A percentile compares a stretch with the other conserved stretches of the same genome.
phyloP scores from a whole-genome alignment of 441 rosid genomes.

The Gossypium davidsonii region DNA sequence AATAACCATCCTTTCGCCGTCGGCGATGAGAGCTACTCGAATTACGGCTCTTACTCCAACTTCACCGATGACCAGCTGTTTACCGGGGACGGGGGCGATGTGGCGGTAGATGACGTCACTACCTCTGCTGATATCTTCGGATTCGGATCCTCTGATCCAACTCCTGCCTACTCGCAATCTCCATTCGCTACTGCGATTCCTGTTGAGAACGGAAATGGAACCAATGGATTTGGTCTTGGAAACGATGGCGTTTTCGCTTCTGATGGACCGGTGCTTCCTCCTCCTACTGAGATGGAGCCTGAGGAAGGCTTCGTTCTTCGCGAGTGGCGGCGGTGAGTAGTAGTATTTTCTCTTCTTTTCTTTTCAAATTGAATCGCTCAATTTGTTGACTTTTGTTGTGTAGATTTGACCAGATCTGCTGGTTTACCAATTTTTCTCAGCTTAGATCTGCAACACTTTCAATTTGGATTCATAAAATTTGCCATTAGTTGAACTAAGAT shows the following conservation, averaged over 20 bases:
- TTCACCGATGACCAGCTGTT: constrained; percentile 25
- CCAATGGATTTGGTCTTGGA: constrained; percentile 28
- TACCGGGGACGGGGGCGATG: constrained; percentile 22
- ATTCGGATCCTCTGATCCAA: constrained; percentile 42
- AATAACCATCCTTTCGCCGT: constrained; percentile 32
- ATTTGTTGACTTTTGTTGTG: constrained; percentile 1
- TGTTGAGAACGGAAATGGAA: constrained; percentile 45
- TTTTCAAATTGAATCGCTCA: background rate
- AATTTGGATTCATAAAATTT: background rate
- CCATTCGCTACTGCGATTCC: constrained; percentile 40
- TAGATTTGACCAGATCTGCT: constrained; percentile 26
- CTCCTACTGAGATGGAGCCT: constrained; percentile 49
- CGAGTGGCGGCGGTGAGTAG: constrained; percentile 72
- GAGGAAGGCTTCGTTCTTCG: constrained; percentile 63
- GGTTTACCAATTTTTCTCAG: constrained; percentile 6
- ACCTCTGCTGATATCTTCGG: constrained; percentile 50
- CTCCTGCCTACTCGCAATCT: constrained; percentile 33
- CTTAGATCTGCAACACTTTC: constrained; percentile 10
- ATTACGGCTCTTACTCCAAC: constrained; percentile 49
- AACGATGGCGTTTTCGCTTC: constrained; percentile 36
- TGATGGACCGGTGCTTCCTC: constrained; percentile 66
- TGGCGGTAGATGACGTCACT: constrained; percentile 37
- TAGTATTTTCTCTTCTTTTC: background rate
- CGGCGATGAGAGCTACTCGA: constrained; percentile 36
- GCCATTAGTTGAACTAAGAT: constrained; percentile 1